phyloP scores from a whole-genome alignment of 768 basidiomycete genomes.

The Boletus tomentosulus region DNA sequence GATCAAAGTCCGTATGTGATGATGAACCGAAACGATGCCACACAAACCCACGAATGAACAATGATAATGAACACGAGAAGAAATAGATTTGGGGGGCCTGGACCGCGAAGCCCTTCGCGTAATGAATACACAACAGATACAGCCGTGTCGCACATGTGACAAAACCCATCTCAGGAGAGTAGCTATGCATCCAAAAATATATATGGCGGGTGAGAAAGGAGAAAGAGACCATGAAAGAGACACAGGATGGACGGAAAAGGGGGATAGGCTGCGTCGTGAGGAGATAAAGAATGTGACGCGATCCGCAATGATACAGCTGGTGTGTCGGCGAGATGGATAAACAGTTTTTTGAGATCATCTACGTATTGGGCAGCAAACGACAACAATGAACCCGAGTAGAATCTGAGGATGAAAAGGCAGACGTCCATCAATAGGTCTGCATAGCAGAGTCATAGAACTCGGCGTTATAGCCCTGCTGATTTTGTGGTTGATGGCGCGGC shows the following conservation, averaged over 20 bases:
- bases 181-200: constrained; percentile 30
- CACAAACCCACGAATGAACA: background rate
- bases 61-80: background rate
- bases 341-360: constrained; percentile 17
- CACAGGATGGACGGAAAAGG: background rate
- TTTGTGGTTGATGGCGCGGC: constrained; percentile 23
- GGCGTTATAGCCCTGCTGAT: constrained; percentile 14
- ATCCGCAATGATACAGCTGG: constrained; percentile 18
- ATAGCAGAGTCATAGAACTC: constrained; percentile 36
- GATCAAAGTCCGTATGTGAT: background rate
- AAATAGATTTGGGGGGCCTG: constrained; percentile 39
- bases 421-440: constrained; percentile 28
- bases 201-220: constrained; percentile 24
- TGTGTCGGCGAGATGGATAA: background rate
- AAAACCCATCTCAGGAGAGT: constrained; percentile 8
- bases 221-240: background rate
- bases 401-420: background rate
- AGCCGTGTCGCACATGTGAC: constrained; percentile 15
- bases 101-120: constrained; percentile 51
- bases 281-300: constrained; percentile 1
- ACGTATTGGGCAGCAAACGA: constrained; percentile 8
- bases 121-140: constrained; percentile 26
- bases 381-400: constrained; percentile 3
- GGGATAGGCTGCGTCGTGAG: background rate
- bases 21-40: background rate